phyloP scores from a whole-genome alignment of 148 eudicot genomes.

The Rhododendron griersonianum region DNA sequence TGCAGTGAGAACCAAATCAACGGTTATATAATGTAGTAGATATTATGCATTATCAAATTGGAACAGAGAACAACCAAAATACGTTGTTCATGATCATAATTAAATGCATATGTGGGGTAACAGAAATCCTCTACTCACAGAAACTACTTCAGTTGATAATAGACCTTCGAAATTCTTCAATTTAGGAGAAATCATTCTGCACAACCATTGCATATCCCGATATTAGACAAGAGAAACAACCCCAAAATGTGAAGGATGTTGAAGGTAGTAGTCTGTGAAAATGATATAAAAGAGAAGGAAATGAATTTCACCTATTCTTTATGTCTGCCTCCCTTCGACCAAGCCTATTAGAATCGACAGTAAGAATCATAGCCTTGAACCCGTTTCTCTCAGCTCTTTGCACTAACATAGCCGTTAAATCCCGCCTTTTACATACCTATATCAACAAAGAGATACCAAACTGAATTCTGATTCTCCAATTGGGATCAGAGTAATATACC shows the following conservation, averaged over 20 bases:
- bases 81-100: not conserved
- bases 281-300: not conserved
- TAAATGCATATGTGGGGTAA: not conserved
- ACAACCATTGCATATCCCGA: not conserved
- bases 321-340: slow-evolving; percentile 82
- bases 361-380: slow-evolving; percentile 71
- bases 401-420: slow-evolving; percentile 47
- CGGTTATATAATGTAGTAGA: not conserved
- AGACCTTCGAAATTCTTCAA: slow-evolving; percentile 75
- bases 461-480: not conserved
- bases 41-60: not conserved
- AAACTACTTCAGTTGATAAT: slow-evolving; percentile 47
- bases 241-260: not conserved
- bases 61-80: not conserved
- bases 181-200: slow-evolving; percentile 72
- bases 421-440: slow-evolving; percentile 64
- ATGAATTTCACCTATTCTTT: slow-evolving; percentile 59
- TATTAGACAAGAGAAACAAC: not conserved
- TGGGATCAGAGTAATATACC: no score
- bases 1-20: not conserved
- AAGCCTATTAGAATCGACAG: slow-evolving; percentile 72
- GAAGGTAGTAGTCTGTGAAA: not conserved
- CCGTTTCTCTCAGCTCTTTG: slow-evolving; percentile 75
- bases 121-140: slow-evolving; percentile 36
- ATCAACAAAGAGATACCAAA: not conserved